A percentile compares a stretch with the other conserved stretches of the same genome.
phyloP scores from a whole-genome alignment of 306 rosid genomes.

The Rosa rugosa region DNA sequence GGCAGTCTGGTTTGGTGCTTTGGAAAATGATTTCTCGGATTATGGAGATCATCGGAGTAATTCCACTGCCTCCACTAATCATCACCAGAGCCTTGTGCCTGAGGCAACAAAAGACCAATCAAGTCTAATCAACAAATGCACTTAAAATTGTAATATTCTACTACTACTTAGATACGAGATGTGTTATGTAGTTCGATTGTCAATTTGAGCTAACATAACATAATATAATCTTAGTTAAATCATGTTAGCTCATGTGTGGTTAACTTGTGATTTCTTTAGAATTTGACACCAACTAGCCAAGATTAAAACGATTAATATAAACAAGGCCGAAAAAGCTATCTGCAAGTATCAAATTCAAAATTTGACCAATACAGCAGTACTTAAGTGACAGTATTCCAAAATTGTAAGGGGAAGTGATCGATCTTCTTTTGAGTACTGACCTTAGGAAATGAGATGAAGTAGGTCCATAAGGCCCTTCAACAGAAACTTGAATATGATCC shows the following conservation, averaged over 20 bases:
- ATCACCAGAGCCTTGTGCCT: conserved; percentile 46
- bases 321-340: no score
- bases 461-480: conserved; percentile 91
- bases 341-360: neutral
- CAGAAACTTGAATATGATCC: conserved; percentile 56
- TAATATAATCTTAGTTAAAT: no score
- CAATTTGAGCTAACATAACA: neutral
- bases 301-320: no score
- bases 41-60: conserved; percentile 62
- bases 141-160: neutral
- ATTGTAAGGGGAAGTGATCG: neutral
- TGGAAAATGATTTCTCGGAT: conserved; percentile 57
- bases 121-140: neutral
- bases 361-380: neutral
- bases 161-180: neutral
- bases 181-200: neutral
- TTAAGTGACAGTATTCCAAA: neutral
- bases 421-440: conserved; percentile 20
- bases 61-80: conserved; percentile 70
- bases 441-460: conserved; percentile 45
- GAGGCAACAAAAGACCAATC: neutral
- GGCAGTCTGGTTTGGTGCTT: conserved; percentile 32
- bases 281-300: no score
- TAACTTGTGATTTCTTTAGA: no score
- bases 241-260: no score